Conservation (phyloP, 768 basidiomycete genomes). For the Solioccasus polychromus region DNA sequence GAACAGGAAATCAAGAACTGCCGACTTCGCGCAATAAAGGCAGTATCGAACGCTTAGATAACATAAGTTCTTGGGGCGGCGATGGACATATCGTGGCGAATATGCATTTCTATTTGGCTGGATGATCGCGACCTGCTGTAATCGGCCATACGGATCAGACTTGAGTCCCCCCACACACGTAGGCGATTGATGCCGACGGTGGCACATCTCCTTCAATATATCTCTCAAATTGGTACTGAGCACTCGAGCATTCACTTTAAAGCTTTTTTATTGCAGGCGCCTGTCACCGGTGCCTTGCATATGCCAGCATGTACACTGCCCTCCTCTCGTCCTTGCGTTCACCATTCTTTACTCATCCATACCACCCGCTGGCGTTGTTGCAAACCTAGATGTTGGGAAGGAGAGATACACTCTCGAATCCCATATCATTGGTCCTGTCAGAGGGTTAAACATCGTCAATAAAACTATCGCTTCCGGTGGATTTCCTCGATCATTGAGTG, state of each 20-base stretch:
- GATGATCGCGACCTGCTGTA: background rate
- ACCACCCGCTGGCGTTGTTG: too few relatives aligned
- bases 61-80: too few relatives aligned
- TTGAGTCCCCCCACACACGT: background rate
- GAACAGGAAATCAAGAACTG: too few relatives aligned
- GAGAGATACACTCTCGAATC: too few relatives aligned
- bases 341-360: background rate
- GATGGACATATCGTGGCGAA: too few relatives aligned
- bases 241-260: too few relatives aligned
- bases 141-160: background rate
- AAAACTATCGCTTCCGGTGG: constrained; percentile 46
- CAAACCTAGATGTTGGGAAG: too few relatives aligned
- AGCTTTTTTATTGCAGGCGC: too few relatives aligned
- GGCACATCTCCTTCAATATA: too few relatives aligned
- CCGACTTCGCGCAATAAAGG: too few relatives aligned
- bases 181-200: constrained; percentile 3
- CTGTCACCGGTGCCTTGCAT: background rate
- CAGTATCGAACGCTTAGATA: too few relatives aligned
- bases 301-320: constrained; percentile 4
- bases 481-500: constrained; percentile 37
- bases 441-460: constrained; percentile 37
- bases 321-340: background rate
- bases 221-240: too few relatives aligned
- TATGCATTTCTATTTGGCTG: constrained; percentile 1
- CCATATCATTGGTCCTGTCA: constrained; percentile 17